Percentiles rank a stretch among this genome's conserved stretches.
These are phyloP conservation scores for Clitopilus passeckerianus DNA, from an alignment of 768 basidiomycete genomes.

Conservation along the genomic window DNA sequence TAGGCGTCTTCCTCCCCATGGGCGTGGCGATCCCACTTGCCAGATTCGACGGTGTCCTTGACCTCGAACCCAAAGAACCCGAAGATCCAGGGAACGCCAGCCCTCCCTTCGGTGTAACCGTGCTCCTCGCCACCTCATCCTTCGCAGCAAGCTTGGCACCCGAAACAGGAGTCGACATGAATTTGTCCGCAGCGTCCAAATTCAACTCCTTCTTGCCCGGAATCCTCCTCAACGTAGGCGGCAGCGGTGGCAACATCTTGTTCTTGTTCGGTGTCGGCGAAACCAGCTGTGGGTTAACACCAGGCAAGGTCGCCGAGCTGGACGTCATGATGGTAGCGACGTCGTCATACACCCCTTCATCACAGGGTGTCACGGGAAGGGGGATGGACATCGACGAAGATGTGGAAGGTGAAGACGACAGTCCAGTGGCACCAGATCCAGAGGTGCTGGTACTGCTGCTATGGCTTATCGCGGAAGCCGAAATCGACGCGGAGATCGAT, in stretches of 20 bases:
- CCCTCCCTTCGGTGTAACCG: background rate
- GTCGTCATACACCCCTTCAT: slow-evolving; percentile 4
- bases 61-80: background rate
- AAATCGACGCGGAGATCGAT: background rate
- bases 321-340: slow-evolving; percentile 1
- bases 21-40: background rate
- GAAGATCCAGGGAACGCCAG: background rate
- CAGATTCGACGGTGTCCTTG: background rate
- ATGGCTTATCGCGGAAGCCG: background rate
- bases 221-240: slow-evolving; percentile 2
- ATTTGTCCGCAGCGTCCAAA: background rate
- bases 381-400: slow-evolving; percentile 9
- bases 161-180: background rate
- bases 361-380: slow-evolving; percentile 19
- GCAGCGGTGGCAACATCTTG: slow-evolving; percentile 6
- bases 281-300: background rate
- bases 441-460: background rate
- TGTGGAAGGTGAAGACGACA: background rate
- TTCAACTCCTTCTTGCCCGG: background rate
- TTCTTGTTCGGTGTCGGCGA: slow-evolving; percentile 10
- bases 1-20: background rate
- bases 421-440: background rate
- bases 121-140: background rate
- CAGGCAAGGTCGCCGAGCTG: background rate
- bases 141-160: background rate